Evolutionary conservation across 768 basidiomycete species (phyloP).

Genomic region (Termitomyces eurrhizus): DNA sequence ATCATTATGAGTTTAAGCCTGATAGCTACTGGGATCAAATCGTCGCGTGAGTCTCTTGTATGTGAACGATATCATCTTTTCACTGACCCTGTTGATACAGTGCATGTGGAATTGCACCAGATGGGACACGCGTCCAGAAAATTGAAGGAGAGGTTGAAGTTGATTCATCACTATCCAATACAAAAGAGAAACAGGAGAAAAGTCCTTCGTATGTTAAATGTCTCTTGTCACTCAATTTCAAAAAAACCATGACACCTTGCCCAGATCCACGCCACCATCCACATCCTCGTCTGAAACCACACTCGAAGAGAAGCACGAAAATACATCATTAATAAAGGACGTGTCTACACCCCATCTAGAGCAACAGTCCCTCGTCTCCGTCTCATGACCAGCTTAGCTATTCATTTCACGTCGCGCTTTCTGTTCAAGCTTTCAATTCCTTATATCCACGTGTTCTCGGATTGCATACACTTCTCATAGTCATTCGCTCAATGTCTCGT

Average conservation of each 20-base stretch:
- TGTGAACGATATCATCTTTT: background rate
- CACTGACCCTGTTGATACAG: conserved; percentile 24
- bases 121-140: conserved; percentile 43
- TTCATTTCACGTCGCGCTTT: background rate
- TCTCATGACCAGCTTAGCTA: background rate
- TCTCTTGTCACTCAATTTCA: background rate
- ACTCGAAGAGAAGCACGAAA: conserved; percentile 10
- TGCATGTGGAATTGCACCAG: conserved; percentile 51
- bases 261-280: background rate
- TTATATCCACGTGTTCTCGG: background rate
- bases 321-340: conserved; percentile 1
- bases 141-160: conserved; percentile 1
- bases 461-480: background rate
- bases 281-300: conserved; percentile 8
- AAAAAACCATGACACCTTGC: background rate
- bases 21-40: conserved; percentile 78
- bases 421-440: background rate
- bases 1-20: conserved; percentile 70
- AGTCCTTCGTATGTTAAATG: conserved; percentile 1
- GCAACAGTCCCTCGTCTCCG: conserved; percentile 2
- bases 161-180: background rate
- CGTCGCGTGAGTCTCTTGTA: conserved; percentile 45
- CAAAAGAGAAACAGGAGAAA: background rate
- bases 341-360: background rate
- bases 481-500: background rate